Base-by-base conservation (phyloP, 345 rosid genomes). In the Sapria himalayana region DNA sequence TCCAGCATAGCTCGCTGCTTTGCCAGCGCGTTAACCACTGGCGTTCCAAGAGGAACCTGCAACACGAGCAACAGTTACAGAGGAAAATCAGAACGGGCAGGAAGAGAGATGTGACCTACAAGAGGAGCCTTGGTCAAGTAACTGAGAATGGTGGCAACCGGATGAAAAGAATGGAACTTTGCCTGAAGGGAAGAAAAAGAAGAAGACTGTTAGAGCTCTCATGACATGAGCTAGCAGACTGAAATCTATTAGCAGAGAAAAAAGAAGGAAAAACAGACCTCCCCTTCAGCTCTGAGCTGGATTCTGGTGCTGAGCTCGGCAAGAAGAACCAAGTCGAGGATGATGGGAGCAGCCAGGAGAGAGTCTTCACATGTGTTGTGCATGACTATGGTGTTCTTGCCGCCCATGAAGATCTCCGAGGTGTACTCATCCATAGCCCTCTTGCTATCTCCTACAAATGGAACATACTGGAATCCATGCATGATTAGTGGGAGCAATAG, bases 381-480 rank as follows among this genome's bases (percentile, higher is more conserved):
- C 58, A 89, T 41, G 54, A 76, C 86, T 25, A 89, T 89, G 3
- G 98, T 89, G 79, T 25, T 89, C 58, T 49, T 67, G 24, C 98
- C 98, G 46, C 98, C 98, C 93, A 82, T 72, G 77, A 89, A 89
- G 33, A 82, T 82, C 72, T 89, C 98, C 24, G 98, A 89, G 23
- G 85, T 79, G 69, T 82, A 89, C 62, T 89, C 98, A 53, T 89
- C 98, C 94, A 82, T 76, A 23, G 98, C 98, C 46, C 94, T 74
- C 79, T 89, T 82, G 75, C 94, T 78, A 57, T 89, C 98, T n/a
- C 67, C 94, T 3, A 89, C 93, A 56, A 74, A 82, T 2, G 94
- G 94, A 56, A 89, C 94, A 50, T 89, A 76, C 98, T 85, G 18
- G 51, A 64, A 33, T 4, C 45, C 35, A 48, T n/a, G n/a, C n/a